Evolutionary conservation across 2,329 filamentous ascomycete species (phyloP).

Genomic region (Ascochyta rabiei): DNA sequence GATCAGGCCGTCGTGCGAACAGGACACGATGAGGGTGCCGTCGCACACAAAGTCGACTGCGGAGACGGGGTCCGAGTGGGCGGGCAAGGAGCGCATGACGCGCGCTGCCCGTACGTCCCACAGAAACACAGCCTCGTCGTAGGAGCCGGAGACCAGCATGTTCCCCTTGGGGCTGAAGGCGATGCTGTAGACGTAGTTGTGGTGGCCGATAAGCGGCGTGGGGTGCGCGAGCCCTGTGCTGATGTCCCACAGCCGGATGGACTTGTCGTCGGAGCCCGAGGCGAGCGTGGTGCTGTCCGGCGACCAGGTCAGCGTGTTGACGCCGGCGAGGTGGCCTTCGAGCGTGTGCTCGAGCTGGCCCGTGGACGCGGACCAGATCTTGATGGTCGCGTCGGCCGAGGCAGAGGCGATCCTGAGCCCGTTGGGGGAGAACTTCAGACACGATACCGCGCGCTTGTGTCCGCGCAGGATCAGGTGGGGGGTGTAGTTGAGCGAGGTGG

Average conservation of each 20-base stretch:
- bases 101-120: conserved; percentile 92
- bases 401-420: conserved; percentile 87
- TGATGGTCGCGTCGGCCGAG: conserved; percentile 84
- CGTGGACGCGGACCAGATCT: conserved; percentile 83
- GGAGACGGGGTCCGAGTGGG: conserved; percentile 92
- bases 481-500: conserved; percentile 68
- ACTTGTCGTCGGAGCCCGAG: conserved; percentile 94
- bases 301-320: conserved; percentile 93
- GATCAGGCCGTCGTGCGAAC: conserved; percentile 77
- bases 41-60: conserved; percentile 93
- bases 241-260: conserved; percentile 88
- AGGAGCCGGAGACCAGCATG: conserved; percentile 91
- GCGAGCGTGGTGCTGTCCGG: conserved; percentile 87
- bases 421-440: conserved; percentile 90
- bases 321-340: conserved; percentile 89
- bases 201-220: conserved; percentile 77
- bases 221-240: conserved; percentile 64
- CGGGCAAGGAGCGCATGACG: conserved; percentile 88
- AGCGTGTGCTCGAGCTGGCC: conserved; percentile 85
- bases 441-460: conserved; percentile 78
- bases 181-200: conserved; percentile 94
- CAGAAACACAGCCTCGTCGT: conserved; percentile 95
- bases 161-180: conserved; percentile 98
- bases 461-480: conserved; percentile 74
- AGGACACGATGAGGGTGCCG: conserved; percentile 89